These are phyloP conservation scores for Claviceps humidiphila DNA, from an alignment of 2,329 filamentous ascomycete species.

Conservation along the genomic window DNA sequence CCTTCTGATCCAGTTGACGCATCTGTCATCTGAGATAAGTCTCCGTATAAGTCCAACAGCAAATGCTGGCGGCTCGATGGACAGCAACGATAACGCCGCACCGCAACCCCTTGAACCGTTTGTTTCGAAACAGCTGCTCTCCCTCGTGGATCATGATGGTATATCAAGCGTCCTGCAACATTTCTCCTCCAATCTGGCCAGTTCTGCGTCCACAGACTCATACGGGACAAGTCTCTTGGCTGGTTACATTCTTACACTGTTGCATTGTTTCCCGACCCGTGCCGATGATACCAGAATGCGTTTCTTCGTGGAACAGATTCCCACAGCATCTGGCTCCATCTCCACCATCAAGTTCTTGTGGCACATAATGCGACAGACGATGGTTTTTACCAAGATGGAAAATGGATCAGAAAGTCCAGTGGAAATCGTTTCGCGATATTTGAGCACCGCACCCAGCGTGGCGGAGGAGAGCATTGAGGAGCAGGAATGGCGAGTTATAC, in stretches of 20 bases:
- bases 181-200: conserved; percentile 18
- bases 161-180: conserved; percentile 39
- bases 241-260: conserved; percentile 72
- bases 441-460: conserved; percentile 15
- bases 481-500: conserved; percentile 71
- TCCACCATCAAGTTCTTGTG: conserved; percentile 59
- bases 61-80: conserved; percentile 8
- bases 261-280: conserved; percentile 69
- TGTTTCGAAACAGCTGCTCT: conserved; percentile 51
- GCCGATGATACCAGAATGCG: conserved; percentile 92
- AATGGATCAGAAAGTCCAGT: conserved; percentile 17
- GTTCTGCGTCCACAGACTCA: conserved; percentile 18
- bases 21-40: conserved; percentile 37
- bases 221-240: conserved; percentile 53
- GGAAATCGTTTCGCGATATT: conserved; percentile 18
- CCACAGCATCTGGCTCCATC: conserved; percentile 40
- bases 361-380: conserved; percentile 41
- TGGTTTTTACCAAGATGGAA: conserved; percentile 21
- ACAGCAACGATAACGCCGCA: background rate
- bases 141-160: conserved; percentile 61
- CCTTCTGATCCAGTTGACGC: conserved; percentile 40
- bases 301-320: conserved; percentile 50
- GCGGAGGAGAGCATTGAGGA: conserved; percentile 15
- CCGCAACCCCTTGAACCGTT: conserved; percentile 35
- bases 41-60: conserved; percentile 9